Evolutionary conservation across 1,284 basidiomycete genomes (phyloP), one percentile per base, ranked within the genome.

Genomic region (Waitea zeae): DNA sequence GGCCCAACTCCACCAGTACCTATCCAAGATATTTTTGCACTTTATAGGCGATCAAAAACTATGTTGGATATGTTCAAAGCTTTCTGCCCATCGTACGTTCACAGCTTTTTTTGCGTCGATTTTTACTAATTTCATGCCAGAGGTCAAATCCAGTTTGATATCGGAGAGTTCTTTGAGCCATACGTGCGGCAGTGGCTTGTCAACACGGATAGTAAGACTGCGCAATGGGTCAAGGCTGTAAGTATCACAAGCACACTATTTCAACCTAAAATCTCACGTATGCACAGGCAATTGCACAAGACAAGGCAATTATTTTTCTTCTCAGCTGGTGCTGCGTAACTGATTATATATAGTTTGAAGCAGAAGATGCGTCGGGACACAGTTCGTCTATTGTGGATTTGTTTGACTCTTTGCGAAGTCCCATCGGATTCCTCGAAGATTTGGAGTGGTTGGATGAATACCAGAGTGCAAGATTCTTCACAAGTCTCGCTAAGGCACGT

Each of bases 311-410:
- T 22, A 27, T 30, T 30, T 33, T 36, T 17, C 39, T 37, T 13
- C 19, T 36, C 19, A 29, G 24, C 34, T 33, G 14, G 15, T 27
- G 22, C 35, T 40, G 28, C 43, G 17, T 33, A 29, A 14, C 5
- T 31, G 26, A 12, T 22, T 38, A 22, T n/a, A 11, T 29, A 5
- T 45, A 89, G 83, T 95, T 93, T 48, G 70, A 86, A 51, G 76
- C 89, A 3, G 83, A 89, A 45, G 76, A 76, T 29, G 53, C 68
- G 2, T 83, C 86, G 44, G 80, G 83, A 0, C 88, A 95, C 48
- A 93, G 88, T 48, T 92, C 89, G 26, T 97, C 92, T 0, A 92
- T 99, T 38, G 77, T 92, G 28, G 95, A 98, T 54, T 63, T 99
- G 1, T 96, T 97, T 48, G 89, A 88, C 38, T 96, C 92, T 1